Evolutionary conservation across 495 filamentous ascomycete genomes (phyloP), one percentile per base, ranked within the genome.

Genomic region (Lichina pygmaea): DNA sequence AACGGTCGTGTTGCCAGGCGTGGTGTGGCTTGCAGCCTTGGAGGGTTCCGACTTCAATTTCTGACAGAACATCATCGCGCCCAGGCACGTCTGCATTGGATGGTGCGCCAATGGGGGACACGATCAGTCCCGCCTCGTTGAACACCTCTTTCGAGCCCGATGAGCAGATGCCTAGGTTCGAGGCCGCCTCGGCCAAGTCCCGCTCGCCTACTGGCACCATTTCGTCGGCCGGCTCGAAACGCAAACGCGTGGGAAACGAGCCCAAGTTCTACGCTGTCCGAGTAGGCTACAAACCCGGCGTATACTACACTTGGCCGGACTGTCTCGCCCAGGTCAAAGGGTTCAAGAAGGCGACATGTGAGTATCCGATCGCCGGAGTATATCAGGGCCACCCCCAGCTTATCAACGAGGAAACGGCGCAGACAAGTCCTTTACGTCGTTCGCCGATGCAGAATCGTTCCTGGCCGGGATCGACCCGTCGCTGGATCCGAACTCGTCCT

Each of bases 211-310:
- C 52, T 3, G 33, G 55, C 12, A 50, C 62, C 12, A 57, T 57
- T 8, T 56, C 67, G 15, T 61, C 64, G 6, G 59, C 62, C 11
- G 71, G 72, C 24, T 60, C 62, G 39, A 83, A 84, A 54, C 65
- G 79, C 48, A 85, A 85, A 60, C 59, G 76, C 45, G 55, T 52
- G 6, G 50, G 44, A 34, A 49, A 63, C 5, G 57, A 65, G 32
- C 62, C 66, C 46, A 93, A 89, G 60, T 93, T 75, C 60, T 97
- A 95, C 58, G 83, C 79, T 10, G 89, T 97, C 24, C 74, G 76
- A 37, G 66, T 63, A 16, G 89, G 89, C 7, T 66, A 70, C 48
- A 70, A 63, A 30, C 84, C 89, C 0, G 89, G 84, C 6, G 73
- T 97, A n/a, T 97, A 93, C 58, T 69, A 73, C 52, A 74, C 62